Evolutionary conservation across 495 filamentous ascomycete genomes (phyloP).

Genomic region (Parachaetomium inaequale): DNA sequence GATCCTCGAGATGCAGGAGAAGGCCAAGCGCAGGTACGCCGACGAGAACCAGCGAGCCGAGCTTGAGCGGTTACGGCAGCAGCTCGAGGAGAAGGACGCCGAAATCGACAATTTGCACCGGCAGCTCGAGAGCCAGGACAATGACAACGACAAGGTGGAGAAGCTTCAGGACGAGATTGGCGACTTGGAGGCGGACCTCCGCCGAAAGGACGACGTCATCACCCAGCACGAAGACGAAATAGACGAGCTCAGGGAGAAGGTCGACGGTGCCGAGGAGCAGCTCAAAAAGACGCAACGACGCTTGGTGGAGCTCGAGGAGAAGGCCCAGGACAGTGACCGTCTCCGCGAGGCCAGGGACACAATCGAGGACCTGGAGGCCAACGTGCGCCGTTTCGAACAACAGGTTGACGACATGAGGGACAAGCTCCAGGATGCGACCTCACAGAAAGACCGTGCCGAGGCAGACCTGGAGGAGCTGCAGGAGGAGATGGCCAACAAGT

Average conservation of each 20-base stretch:
- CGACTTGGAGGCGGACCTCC: slow-evolving; percentile 55
- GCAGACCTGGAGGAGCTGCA: slow-evolving; percentile 62
- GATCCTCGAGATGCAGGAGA: slow-evolving; percentile 73
- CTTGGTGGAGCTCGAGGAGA: slow-evolving; percentile 60
- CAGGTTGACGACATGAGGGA: slow-evolving; percentile 56
- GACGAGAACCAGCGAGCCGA: slow-evolving; percentile 60
- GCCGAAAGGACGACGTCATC: slow-evolving; percentile 49
- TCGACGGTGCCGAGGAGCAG: slow-evolving; percentile 50
- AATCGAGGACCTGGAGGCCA: slow-evolving; percentile 45
- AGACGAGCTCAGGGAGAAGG: slow-evolving; percentile 44
- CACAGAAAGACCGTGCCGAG: slow-evolving; percentile 56
- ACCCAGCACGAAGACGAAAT: slow-evolving; percentile 44
- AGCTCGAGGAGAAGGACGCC: slow-evolving; percentile 47
- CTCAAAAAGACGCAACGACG: slow-evolving; percentile 56
- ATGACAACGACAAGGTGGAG: slow-evolving; percentile 42
- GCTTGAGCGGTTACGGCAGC: slow-evolving; percentile 52
- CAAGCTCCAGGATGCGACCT: slow-evolving; percentile 59
- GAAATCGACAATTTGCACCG: slow-evolving; percentile 52
- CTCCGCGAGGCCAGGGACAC: slow-evolving; percentile 54
- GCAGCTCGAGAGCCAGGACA: slow-evolving; percentile 50
- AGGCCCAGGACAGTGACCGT: slow-evolving; percentile 50
- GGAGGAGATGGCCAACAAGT: slow-evolving; percentile 76
- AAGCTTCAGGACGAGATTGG: slow-evolving; percentile 59
- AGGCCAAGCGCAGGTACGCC: slow-evolving; percentile 67
- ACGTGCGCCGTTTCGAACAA: slow-evolving; percentile 43